Conservation (phyloP, 495 filamentous ascomycete genomes). For the Penicillium desertorum region DNA sequence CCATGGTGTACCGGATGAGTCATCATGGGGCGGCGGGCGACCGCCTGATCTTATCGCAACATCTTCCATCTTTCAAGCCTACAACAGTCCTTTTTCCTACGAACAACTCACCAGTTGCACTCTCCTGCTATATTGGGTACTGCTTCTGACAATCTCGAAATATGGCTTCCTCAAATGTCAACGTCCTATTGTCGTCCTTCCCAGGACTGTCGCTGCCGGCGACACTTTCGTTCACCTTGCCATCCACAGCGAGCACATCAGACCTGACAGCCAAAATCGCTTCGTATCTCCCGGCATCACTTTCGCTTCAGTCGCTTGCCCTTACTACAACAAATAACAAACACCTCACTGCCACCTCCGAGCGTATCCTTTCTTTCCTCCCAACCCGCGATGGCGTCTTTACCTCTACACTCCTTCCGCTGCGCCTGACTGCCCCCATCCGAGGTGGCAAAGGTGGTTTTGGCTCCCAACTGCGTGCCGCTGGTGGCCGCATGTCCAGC, state of each 20-base stretch:
- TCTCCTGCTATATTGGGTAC: not conserved
- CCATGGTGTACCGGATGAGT: not conserved
- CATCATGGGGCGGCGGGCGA: not conserved
- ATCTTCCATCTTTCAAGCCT: not conserved
- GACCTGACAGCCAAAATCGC: slow-evolving; percentile 64
- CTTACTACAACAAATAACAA: slow-evolving; percentile 82
- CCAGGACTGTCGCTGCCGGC: slow-evolving; percentile 76
- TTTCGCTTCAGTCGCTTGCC: slow-evolving; percentile 55
- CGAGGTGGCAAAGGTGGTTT: slow-evolving; percentile 96
- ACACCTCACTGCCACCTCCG: slow-evolving; percentile 51
- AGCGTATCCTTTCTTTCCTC: slow-evolving; percentile 32
- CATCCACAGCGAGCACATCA: slow-evolving; percentile 61
- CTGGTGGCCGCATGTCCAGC: slow-evolving; percentile 94
- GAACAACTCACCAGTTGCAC: not conserved
- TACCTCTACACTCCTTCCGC: slow-evolving; percentile 70
- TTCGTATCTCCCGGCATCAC: slow-evolving; percentile 58
- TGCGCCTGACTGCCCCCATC: slow-evolving; percentile 72
- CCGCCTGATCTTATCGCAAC: slow-evolving; percentile 4
- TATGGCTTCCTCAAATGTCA: slow-evolving; percentile 57
- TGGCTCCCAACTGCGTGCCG: slow-evolving; percentile 92
- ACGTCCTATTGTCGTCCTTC: slow-evolving; percentile 80
- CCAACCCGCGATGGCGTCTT: slow-evolving; percentile 26
- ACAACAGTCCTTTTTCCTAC: not conserved
- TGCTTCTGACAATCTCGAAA: not conserved
- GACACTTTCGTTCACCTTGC: slow-evolving; percentile 70